phyloP scores from a whole-genome alignment of 2,329 filamentous ascomycete species.

The Fusarium ramigenum region DNA sequence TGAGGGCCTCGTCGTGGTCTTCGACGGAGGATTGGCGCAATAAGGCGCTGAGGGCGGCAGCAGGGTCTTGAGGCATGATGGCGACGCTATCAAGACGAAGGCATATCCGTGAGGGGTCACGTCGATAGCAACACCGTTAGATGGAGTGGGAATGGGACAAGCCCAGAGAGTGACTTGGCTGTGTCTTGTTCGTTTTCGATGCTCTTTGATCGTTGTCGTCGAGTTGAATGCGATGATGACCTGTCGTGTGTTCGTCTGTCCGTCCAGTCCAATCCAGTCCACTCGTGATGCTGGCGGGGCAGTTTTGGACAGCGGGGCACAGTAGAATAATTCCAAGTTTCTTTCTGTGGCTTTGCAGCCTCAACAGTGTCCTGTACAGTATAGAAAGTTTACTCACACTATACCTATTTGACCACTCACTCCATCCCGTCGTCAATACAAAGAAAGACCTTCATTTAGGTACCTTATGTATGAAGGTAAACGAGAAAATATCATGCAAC shows the following conservation, averaged over 20 bases:
- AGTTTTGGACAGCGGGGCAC: slow-evolving; percentile 45
- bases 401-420: not conserved
- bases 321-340: slow-evolving; percentile 20
- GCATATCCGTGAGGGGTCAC: slow-evolving; percentile 36
- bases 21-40: slow-evolving; percentile 66
- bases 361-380: slow-evolving; percentile 26
- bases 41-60: slow-evolving; percentile 62
- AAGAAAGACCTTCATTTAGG: not conserved
- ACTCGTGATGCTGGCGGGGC: slow-evolving; percentile 41
- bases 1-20: slow-evolving; percentile 79
- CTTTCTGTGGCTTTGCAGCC: slow-evolving; percentile 29
- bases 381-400: not conserved
- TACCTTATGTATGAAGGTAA: not conserved
- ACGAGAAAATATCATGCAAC: not conserved
- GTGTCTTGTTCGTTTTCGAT: not conserved
- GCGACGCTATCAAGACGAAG: slow-evolving; percentile 30
- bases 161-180: not conserved
- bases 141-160: not conserved
- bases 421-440: not conserved
- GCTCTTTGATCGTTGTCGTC: slow-evolving; percentile 4
- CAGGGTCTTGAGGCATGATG: slow-evolving; percentile 56
- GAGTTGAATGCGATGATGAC: slow-evolving; percentile 13
- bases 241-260: slow-evolving; percentile 30
- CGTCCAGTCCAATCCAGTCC: not conserved
- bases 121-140: not conserved